Conservation (phyloP, 495 filamentous ascomycete genomes). For the Penicillium canescens region DNA sequence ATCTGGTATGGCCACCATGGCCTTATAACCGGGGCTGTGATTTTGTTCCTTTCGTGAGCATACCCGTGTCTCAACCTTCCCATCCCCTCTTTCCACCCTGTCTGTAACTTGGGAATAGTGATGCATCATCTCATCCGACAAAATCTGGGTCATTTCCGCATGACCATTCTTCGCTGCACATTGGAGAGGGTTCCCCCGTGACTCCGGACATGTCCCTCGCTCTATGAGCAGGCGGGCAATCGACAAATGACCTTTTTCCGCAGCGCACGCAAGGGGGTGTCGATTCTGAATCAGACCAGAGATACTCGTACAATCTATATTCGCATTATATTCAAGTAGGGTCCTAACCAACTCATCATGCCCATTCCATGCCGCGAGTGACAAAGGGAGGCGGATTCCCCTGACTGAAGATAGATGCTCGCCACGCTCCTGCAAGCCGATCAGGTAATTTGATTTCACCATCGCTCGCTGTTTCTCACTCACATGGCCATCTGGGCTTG, state of each 20-base stretch:
- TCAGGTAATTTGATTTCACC: too few relatives aligned
- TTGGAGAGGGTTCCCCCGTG: neutral
- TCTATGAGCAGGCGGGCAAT: neutral
- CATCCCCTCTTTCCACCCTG: neutral
- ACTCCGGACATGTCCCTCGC: neutral
- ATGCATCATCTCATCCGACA: constrained; percentile 4
- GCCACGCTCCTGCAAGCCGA: neutral
- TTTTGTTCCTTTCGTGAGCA: neutral
- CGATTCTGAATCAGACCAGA: neutral
- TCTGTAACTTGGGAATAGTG: neutral
- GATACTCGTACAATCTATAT: constrained; percentile 2
- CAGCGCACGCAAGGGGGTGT: neutral
- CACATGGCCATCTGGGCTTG: neutral
- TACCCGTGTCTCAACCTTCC: neutral
- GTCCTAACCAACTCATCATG: neutral
- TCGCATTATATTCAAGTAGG: neutral
- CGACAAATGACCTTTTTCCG: constrained; percentile 2
- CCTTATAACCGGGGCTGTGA: neutral
- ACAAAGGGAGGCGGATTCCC: neutral
- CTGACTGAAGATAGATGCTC: neutral
- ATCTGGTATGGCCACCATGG: neutral
- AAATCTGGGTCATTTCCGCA: neutral
- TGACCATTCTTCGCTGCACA: neutral
- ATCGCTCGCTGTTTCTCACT: too few relatives aligned
- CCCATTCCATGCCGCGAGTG: neutral